These are phyloP conservation scores for Gaultheria prostrata DNA, from an alignment of 148 eudicot species.

Conservation along the genomic window DNA sequence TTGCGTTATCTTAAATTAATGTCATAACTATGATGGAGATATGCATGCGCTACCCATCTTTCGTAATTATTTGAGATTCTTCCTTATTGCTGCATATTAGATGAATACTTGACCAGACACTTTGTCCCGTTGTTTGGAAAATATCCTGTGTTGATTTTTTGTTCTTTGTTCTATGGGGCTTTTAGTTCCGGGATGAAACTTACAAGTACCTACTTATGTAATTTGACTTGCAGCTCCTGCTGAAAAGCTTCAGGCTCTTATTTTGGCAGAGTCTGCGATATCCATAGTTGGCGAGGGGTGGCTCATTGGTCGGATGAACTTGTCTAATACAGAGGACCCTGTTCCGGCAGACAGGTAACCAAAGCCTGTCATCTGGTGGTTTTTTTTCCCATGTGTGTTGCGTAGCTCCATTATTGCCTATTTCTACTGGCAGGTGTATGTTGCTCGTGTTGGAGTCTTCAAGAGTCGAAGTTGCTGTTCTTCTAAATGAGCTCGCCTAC, in stretches of 20 bases:
- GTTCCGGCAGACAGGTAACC: slow-evolving; percentile 67
- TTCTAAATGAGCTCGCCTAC: slow-evolving; percentile 84
- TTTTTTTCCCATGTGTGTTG: background rate
- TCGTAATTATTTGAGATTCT: background rate
- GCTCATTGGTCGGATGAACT: slow-evolving; percentile 53
- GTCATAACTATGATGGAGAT: background rate
- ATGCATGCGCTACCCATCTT: background rate
- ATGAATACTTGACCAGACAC: background rate
- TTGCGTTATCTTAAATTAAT: background rate
- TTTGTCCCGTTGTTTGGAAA: background rate
- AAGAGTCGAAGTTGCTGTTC: slow-evolving; percentile 84
- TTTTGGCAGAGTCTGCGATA: slow-evolving; percentile 62
- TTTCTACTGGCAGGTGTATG: slow-evolving; percentile 56
- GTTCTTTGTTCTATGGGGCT: background rate
- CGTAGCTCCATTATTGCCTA: slow-evolving; percentile 10
- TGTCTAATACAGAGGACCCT: slow-evolving; percentile 39
- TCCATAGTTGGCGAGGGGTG: slow-evolving; percentile 72
- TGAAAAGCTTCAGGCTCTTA: slow-evolving; percentile 79
- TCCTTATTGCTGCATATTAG: background rate
- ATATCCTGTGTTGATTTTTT: background rate
- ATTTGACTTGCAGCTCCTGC: slow-evolving; percentile 58
- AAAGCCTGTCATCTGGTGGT: background rate
- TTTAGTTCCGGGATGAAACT: background rate
- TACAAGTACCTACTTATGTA: background rate
- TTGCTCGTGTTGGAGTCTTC: slow-evolving; percentile 86